Evolutionary conservation across 116 monocot genomes (phyloP).

Genomic region (Papilionanthe hybrid): DNA sequence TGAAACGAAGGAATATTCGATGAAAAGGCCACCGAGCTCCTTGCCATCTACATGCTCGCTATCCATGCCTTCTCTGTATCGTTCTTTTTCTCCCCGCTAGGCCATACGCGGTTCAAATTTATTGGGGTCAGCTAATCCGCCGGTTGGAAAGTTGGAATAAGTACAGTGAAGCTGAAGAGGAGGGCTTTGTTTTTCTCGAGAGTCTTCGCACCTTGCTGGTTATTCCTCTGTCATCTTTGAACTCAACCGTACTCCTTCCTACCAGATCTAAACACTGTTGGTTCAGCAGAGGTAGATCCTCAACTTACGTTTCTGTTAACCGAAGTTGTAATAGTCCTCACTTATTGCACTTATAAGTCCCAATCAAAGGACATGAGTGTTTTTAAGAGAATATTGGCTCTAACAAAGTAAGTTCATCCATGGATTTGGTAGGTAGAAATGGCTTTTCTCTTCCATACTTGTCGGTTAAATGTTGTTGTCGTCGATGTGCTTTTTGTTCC

Average conservation of each 20-base stretch:
- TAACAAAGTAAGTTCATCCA: conserved; percentile 52
- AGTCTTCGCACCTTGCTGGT: conserved; percentile 23
- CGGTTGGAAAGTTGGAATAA: conserved; percentile 31
- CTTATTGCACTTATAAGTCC: conserved; percentile 37
- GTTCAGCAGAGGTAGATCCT: conserved; percentile 19
- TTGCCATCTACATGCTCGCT: conserved; percentile 25
- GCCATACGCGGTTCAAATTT: conserved; percentile 23
- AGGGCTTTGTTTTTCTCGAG: conserved; percentile 44
- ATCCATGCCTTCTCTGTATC: conserved; percentile 33
- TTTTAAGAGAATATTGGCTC: conserved; percentile 37
- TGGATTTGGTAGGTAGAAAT: conserved; percentile 46
- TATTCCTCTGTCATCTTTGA: neutral
- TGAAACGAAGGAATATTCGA: neutral
- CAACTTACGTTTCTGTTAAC: conserved; percentile 31
- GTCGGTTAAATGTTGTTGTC: neutral
- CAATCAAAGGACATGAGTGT: conserved; percentile 20
- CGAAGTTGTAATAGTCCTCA: conserved; percentile 27
- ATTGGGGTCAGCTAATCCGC: conserved; percentile 22
- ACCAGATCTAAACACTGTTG: conserved; percentile 11
- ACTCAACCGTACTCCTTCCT: conserved; percentile 4
- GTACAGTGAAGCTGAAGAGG: conserved; percentile 30
- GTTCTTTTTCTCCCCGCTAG: conserved; percentile 19
- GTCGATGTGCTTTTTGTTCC: neutral
- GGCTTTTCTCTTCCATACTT: neutral
- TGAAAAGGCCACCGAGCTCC: conserved; percentile 16